These are phyloP conservation scores for Citrus mangshanensis DNA, from an alignment of 345 rosid genomes.

Conservation along the genomic window DNA sequence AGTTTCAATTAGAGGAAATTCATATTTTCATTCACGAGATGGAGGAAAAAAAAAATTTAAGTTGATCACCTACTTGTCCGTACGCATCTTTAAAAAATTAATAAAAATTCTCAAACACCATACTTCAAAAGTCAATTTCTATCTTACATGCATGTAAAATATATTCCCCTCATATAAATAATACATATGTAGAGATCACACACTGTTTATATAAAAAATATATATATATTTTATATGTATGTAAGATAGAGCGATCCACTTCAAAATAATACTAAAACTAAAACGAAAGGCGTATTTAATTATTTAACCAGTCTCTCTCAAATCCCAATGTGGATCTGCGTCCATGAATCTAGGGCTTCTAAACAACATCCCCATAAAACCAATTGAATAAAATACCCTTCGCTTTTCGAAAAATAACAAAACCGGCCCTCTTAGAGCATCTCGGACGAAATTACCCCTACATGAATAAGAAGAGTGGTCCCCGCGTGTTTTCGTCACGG, in stretches of 20 bases:
- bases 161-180: rapidly evolving
- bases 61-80: neutral
- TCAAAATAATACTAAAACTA: neutral
- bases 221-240: rapidly evolving
- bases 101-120: neutral
- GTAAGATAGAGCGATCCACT: too few relatives aligned
- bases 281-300: neutral
- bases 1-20: too few relatives aligned
- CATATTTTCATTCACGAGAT: too few relatives aligned
- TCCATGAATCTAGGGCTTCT: slow-evolving; percentile 26
- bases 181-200: rapidly evolving
- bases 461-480: neutral
- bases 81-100: neutral
- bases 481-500: neutral
- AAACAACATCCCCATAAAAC: neutral
- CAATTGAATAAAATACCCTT: neutral
- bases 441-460: neutral
- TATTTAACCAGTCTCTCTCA: neutral
- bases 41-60: too few relatives aligned
- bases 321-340: slow-evolving; percentile 22
- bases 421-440: neutral
- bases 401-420: neutral
- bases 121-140: rapidly evolving
- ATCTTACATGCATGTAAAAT: too few relatives aligned
- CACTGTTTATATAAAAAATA: rapidly evolving